phyloP scores from a whole-genome alignment of 495 filamentous ascomycete genomes.

The Hypoxylon intermedium region DNA sequence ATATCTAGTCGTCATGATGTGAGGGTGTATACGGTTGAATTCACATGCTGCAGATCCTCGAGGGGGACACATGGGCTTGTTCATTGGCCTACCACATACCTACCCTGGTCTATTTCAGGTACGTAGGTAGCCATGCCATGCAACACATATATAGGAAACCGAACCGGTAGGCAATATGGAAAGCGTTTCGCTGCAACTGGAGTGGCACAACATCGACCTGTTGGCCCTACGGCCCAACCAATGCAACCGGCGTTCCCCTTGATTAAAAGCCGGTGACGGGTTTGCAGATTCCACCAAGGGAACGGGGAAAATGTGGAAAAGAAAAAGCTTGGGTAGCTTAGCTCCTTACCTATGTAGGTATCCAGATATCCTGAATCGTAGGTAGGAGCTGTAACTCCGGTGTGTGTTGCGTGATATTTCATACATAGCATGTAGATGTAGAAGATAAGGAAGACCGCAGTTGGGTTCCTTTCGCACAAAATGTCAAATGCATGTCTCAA shows the following conservation, averaged over 20 bases:
- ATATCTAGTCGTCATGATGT: conserved; percentile 19
- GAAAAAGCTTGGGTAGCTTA: conserved; percentile 22
- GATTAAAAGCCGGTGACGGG: conserved; percentile 29
- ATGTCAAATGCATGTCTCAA: background rate
- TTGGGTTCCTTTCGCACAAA: conserved; percentile 5
- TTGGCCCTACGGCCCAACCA: conserved; percentile 33
- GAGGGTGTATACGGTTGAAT: conserved; percentile 29
- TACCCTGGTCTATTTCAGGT: conserved; percentile 8
- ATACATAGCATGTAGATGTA: too few relatives aligned
- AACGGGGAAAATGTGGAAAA: conserved; percentile 24
- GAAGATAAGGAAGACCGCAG: conserved; percentile 20
- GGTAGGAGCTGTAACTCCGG: conserved; percentile 14
- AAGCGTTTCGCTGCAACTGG: conserved; percentile 34
- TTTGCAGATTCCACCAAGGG: conserved; percentile 16
- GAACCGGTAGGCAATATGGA: conserved; percentile 32
- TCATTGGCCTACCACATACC: conserved; percentile 12
- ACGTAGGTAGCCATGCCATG: background rate
- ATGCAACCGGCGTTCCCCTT: conserved; percentile 15
- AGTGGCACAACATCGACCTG: conserved; percentile 28
- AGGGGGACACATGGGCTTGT: conserved; percentile 8
- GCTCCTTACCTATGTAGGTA: background rate
- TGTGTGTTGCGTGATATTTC: background rate
- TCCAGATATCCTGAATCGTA: too few relatives aligned
- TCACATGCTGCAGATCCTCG: conserved; percentile 21
- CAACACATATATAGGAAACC: conserved; percentile 16